Base-by-base conservation (phyloP, 441 rosid species). In the Adansonia madagascariensis region DNA sequence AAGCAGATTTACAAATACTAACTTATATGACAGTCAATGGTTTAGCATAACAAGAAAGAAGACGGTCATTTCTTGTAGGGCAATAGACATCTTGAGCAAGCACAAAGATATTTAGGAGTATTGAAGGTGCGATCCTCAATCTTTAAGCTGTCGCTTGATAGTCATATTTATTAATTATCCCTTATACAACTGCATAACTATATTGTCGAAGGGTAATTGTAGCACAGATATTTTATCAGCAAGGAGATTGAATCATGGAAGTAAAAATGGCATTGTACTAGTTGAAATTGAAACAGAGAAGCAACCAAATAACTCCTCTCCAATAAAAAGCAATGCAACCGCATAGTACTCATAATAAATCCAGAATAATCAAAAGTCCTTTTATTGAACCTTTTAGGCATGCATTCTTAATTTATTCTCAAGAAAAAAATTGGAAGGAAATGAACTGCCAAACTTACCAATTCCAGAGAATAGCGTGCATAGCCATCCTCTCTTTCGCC, bases 401-500 rank as follows among this genome's bases (percentile, higher is more conserved):
- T 43, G 53, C 53, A 44, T 17, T 44, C 53, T 44, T 27, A 31
- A 62, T 62, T 53, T 71, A 8, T 71, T 31, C 74, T 52, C 74
- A 71, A 52, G 53, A 9, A 31, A 71, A 15, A 46, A 55, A 46
- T 7, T 35, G 67, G 61, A 4, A 39, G 77, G 76, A 61, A 57
- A 41, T 74, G 27, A 73, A 49, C 63, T 18, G 43, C 17, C 74
- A 76, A 76, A 52, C 83, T 78, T 81, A 94, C 99, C 93, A 91
- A 71, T 90, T 92, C 98, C 99, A 95, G 63, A 95, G 87, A 89
- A 92, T 79, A 80, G 94, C 90, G 78, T 92, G 98, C 92, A 95
- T 85, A 8, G 97, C 90, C 67, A 75, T 88, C 85, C 92, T 88
- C 81, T 92, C 97, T 61, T 90, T 89, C 41, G 85, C 84, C 55